These are phyloP conservation scores for Ophioceras dolichostomum DNA, from an alignment of 2,329 filamentous ascomycete species.

Conservation along the genomic window DNA sequence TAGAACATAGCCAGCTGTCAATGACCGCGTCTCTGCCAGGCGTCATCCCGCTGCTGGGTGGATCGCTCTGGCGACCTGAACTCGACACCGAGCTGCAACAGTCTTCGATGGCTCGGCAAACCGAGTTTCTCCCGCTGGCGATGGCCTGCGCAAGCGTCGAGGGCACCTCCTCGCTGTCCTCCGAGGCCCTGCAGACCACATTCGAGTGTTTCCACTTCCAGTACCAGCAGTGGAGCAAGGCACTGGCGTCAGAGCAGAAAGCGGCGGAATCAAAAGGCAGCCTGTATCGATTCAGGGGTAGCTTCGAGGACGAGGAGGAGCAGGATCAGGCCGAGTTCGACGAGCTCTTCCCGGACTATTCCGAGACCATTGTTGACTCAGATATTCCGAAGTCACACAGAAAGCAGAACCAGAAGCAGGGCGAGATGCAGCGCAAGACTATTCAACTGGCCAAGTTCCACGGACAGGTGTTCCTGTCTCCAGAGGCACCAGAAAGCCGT, in stretches of 20 bases:
- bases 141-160: constrained; percentile 33
- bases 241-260: constrained; percentile 64
- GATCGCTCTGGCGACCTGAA: constrained; percentile 17
- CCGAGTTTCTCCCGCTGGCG: constrained; percentile 37
- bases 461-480: constrained; percentile 34
- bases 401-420: constrained; percentile 13
- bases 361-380: constrained; percentile 10
- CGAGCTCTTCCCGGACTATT: constrained; percentile 69
- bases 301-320: constrained; percentile 63
- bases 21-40: no score
- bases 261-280: constrained; percentile 62
- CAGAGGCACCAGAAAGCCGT: constrained; percentile 24
- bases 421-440: constrained; percentile 41
- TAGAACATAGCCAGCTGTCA: no score
- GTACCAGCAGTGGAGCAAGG: constrained; percentile 69
- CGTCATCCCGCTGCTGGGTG: constrained; percentile 45
- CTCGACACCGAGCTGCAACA: no score
- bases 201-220: constrained; percentile 59
- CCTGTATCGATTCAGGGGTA: constrained; percentile 74
- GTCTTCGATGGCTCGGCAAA: no score
- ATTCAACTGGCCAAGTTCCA: constrained; percentile 51
- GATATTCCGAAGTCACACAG: constrained; percentile 15
- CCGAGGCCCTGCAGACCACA: constrained; percentile 36
- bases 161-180: constrained; percentile 26
- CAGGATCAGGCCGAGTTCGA: constrained; percentile 63